Evolutionary conservation across 495 filamentous ascomycete genomes (phyloP).

Genomic region (Bryoglossum gracile): DNA sequence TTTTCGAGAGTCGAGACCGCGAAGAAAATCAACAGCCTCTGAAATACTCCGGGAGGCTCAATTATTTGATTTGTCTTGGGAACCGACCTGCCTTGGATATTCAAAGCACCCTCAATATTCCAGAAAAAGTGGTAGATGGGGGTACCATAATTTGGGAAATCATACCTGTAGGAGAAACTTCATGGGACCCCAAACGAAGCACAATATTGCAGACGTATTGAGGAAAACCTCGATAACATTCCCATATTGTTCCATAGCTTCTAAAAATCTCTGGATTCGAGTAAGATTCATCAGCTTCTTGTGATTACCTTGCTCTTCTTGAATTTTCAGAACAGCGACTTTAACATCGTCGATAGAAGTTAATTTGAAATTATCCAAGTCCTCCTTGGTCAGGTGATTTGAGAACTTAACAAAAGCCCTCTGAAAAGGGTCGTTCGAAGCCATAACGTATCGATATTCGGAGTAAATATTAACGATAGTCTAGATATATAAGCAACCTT

Average conservation of each 20-base stretch:
- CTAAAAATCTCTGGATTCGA: slow-evolving; percentile 33
- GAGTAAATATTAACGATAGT: no score
- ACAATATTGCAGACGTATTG: slow-evolving; percentile 28
- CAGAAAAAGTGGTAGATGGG: background rate
- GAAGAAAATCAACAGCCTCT: no score
- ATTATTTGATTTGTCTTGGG: no score
- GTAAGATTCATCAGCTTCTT: slow-evolving; percentile 31
- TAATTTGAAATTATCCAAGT: slow-evolving; percentile 12
- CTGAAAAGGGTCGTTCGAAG: no score
- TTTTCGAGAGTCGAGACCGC: no score
- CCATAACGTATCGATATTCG: no score
- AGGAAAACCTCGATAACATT: slow-evolving; percentile 32
- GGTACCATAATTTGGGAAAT: background rate
- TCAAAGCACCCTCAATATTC: no score
- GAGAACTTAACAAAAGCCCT: no score
- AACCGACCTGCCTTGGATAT: no score
- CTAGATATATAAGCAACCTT: no score
- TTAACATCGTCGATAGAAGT: slow-evolving; percentile 8
- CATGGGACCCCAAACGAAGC: slow-evolving; percentile 37
- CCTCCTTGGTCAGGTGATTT: no score
- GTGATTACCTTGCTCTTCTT: slow-evolving; percentile 27
- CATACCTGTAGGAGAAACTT: slow-evolving; percentile 27
- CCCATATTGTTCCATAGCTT: slow-evolving; percentile 35
- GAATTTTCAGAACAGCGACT: slow-evolving; percentile 25
- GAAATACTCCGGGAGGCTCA: no score